phyloP scores from a whole-genome alignment of 2,329 filamentous ascomycete species.

The Tolypocladium sp. region DNA sequence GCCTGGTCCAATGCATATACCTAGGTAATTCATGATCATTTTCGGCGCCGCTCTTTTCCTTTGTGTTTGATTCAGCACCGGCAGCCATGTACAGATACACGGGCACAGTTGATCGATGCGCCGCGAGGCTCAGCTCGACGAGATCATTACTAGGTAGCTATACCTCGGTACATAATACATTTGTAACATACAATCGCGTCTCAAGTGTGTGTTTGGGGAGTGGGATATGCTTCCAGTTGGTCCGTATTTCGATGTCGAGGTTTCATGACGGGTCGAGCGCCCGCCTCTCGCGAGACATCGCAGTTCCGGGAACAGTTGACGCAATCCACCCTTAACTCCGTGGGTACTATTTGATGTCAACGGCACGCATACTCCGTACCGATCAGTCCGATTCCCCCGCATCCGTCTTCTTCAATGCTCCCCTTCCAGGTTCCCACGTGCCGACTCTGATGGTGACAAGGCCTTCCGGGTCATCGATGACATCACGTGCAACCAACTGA shows the following conservation, averaged over 20 bases:
- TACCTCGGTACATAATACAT: neutral
- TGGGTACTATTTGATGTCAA: neutral
- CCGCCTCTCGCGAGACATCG: no score
- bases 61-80: slow-evolving; percentile 7
- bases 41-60: slow-evolving; percentile 2
- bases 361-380: no score
- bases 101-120: slow-evolving; percentile 4
- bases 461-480: neutral
- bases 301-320: no score
- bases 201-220: no score
- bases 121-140: slow-evolving; percentile 1
- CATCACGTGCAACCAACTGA: neutral
- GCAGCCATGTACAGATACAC: slow-evolving; percentile 9
- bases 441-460: slow-evolving; percentile 9
- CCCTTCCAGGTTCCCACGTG: neutral
- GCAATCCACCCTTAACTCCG: neutral
- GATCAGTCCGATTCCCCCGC: neutral
- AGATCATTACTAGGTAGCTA: slow-evolving; percentile 1
- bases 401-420: neutral
- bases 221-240: no score
- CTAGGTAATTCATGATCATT: slow-evolving; percentile 22
- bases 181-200: neutral
- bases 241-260: no score
- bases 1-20: slow-evolving; percentile 23
- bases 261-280: no score